Conservation (phyloP, 495 filamentous ascomycete genomes). For the Rostrohypoxylon terebratum region DNA sequence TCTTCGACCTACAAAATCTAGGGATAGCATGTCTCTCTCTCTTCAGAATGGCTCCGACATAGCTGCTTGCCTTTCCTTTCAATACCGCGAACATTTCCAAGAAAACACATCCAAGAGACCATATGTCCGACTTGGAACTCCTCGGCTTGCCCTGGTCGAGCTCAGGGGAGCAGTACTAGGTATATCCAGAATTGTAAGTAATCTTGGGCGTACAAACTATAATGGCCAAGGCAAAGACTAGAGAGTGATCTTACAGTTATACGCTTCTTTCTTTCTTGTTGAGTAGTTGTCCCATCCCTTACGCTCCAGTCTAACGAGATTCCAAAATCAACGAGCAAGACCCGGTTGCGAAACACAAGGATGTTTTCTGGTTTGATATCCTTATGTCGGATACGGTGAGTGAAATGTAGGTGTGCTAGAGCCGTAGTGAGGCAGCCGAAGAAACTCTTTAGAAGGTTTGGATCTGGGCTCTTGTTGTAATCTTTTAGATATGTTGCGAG, state of each 20-base stretch:
- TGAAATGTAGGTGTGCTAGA: background rate
- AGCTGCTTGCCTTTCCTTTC: background rate
- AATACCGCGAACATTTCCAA: background rate
- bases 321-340: background rate
- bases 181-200: background rate
- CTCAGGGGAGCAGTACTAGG: background rate
- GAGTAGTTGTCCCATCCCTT: background rate
- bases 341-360: background rate
- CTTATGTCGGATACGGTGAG: background rate
- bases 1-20: background rate
- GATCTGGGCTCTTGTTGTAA: background rate
- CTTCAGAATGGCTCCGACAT: too few relatives aligned
- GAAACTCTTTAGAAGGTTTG: background rate
- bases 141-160: background rate
- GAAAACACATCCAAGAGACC: slow-evolving; percentile 3
- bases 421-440: background rate
- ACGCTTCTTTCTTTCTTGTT: background rate
- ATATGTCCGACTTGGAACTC: background rate
- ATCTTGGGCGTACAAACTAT: too few relatives aligned
- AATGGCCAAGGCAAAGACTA: background rate
- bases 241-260: background rate
- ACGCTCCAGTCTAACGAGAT: background rate
- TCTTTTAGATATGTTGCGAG: background rate
- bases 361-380: slow-evolving; percentile 1
- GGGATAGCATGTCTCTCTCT: too few relatives aligned